Base-by-base conservation (phyloP, 805 yeast genomes). In the Dipodascus geniculatus region DNA sequence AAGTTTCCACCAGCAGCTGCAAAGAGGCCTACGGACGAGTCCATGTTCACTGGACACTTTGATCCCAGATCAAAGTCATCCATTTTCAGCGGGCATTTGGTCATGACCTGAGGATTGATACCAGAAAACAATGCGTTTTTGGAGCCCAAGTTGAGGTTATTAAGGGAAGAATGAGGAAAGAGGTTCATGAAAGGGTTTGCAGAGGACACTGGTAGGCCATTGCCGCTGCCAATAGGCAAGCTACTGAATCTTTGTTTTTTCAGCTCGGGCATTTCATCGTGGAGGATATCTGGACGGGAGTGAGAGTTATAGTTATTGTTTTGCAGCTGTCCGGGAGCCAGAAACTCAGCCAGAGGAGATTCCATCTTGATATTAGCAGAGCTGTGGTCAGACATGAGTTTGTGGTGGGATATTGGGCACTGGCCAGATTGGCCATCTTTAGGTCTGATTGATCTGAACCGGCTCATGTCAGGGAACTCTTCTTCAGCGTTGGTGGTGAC, bases 41-140 rank as follows among this genome's bases (percentile, higher is more conserved):
- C 44, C 11, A 38, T 38, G 6, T 16, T 16, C 6, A 38, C 44
- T 6, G 44, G 44, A 38, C 44, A 38, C 14, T 38, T 38, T 17
- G 44, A 38, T 38, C 44, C 44, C 44, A 38, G 44, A 38, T 38
- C 44, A 38, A 38, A 38, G 14, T 38, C 44, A 6, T 38, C 44
- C 44, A 38, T 38, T 38, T 38, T 38, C 44, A 38, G 20, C 4
- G 44, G 44, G 14, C 44, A 38, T 17, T 38, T 38, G 8, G 44
- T 6, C 44, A 38, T 38, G 20, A 17, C 44, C 44, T 38, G 44
- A 11, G 44, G 44, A 38, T 38, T 38, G 44, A 38, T 38, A 38
- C 44, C 44, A 17, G 44, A 38, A 17, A 38, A 38, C 44, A 38
- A 38, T 17, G 20, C 44, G 14, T 38, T 38, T 38, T 38, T 38